Evolutionary conservation across 106 monocot species (phyloP).

Genomic region (Hemerocallis citrina): DNA sequence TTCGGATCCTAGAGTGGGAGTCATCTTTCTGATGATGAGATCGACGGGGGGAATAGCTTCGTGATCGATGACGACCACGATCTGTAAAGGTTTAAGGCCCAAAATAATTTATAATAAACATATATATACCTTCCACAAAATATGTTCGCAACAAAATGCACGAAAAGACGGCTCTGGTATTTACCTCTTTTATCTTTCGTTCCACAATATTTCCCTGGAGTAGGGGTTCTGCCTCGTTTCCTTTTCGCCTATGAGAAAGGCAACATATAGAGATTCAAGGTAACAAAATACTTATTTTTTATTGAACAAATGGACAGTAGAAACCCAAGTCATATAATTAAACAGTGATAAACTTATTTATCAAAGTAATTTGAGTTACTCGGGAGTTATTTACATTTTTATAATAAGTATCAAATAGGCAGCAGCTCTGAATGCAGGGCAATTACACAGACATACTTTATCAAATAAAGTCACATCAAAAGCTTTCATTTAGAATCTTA

Average conservation of each 20-base stretch:
- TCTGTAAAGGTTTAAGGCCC: constrained; percentile 7
- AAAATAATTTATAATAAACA: not conserved
- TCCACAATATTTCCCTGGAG: constrained; percentile 75
- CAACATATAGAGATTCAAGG: not conserved
- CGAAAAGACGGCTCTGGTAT: not conserved
- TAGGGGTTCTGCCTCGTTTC: constrained; percentile 71
- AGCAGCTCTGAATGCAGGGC: too few relatives aligned
- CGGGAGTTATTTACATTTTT: too few relatives aligned
- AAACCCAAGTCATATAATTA: not conserved
- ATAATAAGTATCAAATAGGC: too few relatives aligned
- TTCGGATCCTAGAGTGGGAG: constrained; percentile 10
- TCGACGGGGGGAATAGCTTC: constrained; percentile 23
- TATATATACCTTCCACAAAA: not conserved
- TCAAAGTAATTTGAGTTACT: too few relatives aligned
- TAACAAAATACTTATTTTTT: not conserved
- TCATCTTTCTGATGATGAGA: constrained; percentile 13
- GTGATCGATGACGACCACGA: constrained; percentile 9
- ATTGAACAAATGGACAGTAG: not conserved
- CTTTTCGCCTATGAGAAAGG: constrained; percentile 63
- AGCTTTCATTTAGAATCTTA: too few relatives aligned
- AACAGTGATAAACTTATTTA: too few relatives aligned
- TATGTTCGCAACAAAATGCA: not conserved
- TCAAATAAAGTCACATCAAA: too few relatives aligned
- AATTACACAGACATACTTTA: too few relatives aligned
- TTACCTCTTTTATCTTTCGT: constrained; percentile 57